Conservation (phyloP, 495 filamentous ascomycete genomes). For the Hypoxylon cercidicola region DNA sequence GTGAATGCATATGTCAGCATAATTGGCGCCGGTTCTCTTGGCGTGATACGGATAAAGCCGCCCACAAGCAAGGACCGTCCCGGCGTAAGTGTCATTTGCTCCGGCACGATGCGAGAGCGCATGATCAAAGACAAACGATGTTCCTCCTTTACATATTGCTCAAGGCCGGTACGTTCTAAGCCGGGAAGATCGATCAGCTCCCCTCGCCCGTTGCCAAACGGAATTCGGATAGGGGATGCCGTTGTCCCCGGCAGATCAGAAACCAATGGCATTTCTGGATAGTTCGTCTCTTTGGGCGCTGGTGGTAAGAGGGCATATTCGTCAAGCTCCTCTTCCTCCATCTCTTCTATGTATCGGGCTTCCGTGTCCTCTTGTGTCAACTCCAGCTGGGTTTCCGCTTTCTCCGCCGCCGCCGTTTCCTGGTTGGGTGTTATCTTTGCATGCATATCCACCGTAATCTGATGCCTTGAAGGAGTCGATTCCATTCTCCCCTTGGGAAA, state of each 20-base stretch:
- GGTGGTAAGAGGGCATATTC: conserved; percentile 74
- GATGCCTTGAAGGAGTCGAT: conserved; percentile 45
- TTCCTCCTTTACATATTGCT: conserved; percentile 70
- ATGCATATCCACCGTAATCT: conserved; percentile 47
- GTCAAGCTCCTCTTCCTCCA: conserved; percentile 39
- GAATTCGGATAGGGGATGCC: conserved; percentile 89
- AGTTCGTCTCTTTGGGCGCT: conserved; percentile 73
- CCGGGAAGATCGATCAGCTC: conserved; percentile 97
- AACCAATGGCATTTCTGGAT: conserved; percentile 82
- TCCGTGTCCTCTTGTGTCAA: conserved; percentile 40
- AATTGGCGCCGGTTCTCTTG: conserved; percentile 67
- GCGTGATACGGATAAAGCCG: conserved; percentile 89
- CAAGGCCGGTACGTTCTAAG: conserved; percentile 76
- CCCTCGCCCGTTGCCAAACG: conserved; percentile 83
- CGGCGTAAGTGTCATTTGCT: conserved; percentile 76
- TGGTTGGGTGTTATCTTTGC: conserved; percentile 19
- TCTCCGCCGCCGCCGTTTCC: conserved; percentile 27
- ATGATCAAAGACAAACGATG: conserved; percentile 77
- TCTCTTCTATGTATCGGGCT: conserved; percentile 34
- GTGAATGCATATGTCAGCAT: conserved; percentile 84
- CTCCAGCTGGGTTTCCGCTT: conserved; percentile 31
- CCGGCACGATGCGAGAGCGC: conserved; percentile 72
- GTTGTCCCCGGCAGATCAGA: conserved; percentile 93
- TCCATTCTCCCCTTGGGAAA: conserved; percentile 82
- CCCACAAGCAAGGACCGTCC: conserved; percentile 87